These are phyloP conservation scores for Aristolochia californica DNA, from an alignment of 164 flowering plant species.

Conservation along the genomic window DNA sequence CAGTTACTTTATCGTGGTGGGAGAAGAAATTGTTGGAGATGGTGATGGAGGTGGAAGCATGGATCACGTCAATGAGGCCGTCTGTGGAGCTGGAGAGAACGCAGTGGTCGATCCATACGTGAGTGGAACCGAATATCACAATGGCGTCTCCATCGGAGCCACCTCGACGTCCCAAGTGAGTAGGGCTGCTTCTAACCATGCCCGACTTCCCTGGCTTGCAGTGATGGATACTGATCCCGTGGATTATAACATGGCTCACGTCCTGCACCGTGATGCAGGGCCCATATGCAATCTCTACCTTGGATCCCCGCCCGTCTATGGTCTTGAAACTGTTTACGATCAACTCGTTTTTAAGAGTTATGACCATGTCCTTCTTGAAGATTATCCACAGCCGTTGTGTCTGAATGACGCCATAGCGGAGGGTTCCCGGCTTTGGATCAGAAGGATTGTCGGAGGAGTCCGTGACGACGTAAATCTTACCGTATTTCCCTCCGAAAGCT, in stretches of 20 bases:
- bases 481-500: constrained; percentile 18
- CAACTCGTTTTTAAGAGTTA: constrained; percentile 19
- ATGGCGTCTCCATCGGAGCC: constrained; percentile 24
- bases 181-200: constrained; percentile 13
- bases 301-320: constrained; percentile 27
- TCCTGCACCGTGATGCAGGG: constrained; percentile 24
- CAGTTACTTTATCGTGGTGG: constrained; percentile 16
- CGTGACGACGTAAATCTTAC: constrained; percentile 15
- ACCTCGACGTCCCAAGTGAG: constrained; percentile 11
- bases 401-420: constrained; percentile 24
- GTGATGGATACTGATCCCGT: constrained; percentile 20
- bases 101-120: constrained; percentile 27
- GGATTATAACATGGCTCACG: constrained; percentile 25
- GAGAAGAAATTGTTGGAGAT: constrained; percentile 23
- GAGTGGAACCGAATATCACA: constrained; percentile 10
- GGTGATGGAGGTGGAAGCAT: constrained; percentile 21
- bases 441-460: constrained; percentile 17
- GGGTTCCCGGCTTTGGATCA: constrained; percentile 24
- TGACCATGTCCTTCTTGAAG: constrained; percentile 18
- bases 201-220: constrained; percentile 18
- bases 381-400: constrained; percentile 23
- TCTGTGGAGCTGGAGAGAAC: constrained; percentile 12
- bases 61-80: constrained; percentile 25
- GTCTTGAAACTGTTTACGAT: constrained; percentile 24
- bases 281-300: constrained; percentile 25